Percentiles rank a stretch among this genome's conserved stretches.
Conservation (phyloP, 179 eudicot genomes). For the Nepenthes alata region DNA sequence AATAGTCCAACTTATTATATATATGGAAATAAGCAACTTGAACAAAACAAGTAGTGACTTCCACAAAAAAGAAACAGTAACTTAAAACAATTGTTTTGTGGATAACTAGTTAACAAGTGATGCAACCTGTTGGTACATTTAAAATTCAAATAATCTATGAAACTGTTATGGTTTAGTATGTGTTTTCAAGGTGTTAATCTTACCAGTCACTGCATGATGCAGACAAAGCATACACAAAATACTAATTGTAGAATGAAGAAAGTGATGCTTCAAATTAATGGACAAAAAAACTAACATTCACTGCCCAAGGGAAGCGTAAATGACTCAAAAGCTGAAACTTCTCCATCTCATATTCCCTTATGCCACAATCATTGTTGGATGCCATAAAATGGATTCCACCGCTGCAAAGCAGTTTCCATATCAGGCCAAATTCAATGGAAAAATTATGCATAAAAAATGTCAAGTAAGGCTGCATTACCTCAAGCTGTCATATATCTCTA, state of each 20-base stretch:
- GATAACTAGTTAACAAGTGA: no score
- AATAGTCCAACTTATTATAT: no score
- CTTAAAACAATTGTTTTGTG: no score
- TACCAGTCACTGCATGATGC: neutral
- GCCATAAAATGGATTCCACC: conserved; percentile 66
- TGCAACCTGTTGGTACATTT: no score
- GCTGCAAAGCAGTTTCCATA: conserved; percentile 28
- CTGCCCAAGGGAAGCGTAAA: conserved; percentile 76
- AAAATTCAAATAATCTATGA: no score
- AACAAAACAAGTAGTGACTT: no score
- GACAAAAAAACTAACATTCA: conserved; percentile 46
- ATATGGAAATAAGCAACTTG: no score
- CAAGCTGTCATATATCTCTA: conserved; percentile 54
- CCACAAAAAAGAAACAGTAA: no score
- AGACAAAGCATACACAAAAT: neutral
- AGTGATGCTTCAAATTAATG: neutral
- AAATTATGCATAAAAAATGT: neutral
- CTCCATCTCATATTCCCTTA: conserved; percentile 76
- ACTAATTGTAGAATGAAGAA: no score
- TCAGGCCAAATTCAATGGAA: neutral
- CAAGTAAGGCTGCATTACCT: conserved; percentile 29
- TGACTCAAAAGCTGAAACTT: conserved; percentile 59
- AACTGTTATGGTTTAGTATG: no score
- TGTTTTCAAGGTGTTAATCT: neutral
- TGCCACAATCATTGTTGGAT: conserved; percentile 69